Conservation (phyloP, 768 basidiomycete species). For the Suillus tomentosus region DNA sequence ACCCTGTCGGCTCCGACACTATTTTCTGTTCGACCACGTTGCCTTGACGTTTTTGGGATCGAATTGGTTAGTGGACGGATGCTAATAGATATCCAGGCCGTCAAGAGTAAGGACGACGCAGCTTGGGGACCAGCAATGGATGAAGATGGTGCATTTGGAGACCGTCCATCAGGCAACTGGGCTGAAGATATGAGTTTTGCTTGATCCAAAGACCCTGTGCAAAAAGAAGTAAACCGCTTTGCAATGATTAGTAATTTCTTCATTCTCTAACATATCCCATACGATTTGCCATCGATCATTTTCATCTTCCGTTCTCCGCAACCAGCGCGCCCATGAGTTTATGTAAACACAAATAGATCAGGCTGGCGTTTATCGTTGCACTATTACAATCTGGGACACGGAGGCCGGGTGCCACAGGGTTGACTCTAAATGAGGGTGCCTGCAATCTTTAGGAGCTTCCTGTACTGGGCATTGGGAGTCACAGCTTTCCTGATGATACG, state of each 20-base stretch:
- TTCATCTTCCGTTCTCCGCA: neutral
- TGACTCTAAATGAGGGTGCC: neutral
- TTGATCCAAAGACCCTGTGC: neutral
- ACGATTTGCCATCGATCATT: neutral
- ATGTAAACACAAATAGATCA: neutral
- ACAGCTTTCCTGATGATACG: neutral
- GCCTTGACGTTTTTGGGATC: neutral
- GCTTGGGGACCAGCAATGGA: conserved; percentile 28
- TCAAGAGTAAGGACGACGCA: conserved; percentile 32
- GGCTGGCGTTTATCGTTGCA: neutral
- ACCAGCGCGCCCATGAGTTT: neutral
- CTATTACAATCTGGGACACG: neutral
- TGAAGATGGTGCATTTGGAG: conserved; percentile 26
- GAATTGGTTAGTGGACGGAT: neutral
- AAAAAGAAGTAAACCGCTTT: neutral
- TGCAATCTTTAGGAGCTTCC: neutral
- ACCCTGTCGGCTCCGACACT: neutral
- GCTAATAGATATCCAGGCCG: conserved; percentile 23
- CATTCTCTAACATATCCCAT: neutral
- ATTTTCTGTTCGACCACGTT: neutral
- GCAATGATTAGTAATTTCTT: neutral
- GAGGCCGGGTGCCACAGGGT: neutral
- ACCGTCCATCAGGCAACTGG: conserved; percentile 23
- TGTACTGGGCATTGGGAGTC: neutral
- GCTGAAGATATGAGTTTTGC: conserved; percentile 29